Conservation (phyloP, 2,329 filamentous ascomycete species). For the Aspergillus novoparasiticus region DNA sequence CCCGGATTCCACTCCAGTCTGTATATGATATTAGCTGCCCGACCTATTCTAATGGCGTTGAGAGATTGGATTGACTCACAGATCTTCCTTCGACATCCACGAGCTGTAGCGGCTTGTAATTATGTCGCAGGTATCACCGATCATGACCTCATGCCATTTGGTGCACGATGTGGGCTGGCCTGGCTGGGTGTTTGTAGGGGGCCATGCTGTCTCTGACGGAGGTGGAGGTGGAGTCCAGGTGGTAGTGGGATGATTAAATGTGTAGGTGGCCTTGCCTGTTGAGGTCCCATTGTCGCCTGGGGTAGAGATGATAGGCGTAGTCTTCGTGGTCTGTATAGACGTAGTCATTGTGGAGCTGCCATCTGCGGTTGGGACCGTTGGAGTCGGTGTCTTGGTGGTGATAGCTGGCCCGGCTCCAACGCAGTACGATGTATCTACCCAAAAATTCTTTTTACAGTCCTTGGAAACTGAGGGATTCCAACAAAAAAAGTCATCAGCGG, state of each 20-base stretch:
- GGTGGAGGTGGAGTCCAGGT: background rate
- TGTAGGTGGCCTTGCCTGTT: slow-evolving; percentile 5
- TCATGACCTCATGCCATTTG: slow-evolving; percentile 14
- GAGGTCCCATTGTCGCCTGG: background rate
- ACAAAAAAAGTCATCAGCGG: slow-evolving; percentile 8
- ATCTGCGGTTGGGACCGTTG: background rate
- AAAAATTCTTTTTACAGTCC: slow-evolving; percentile 14
- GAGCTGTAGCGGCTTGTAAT: slow-evolving; percentile 8
- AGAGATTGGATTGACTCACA: slow-evolving; percentile 1
- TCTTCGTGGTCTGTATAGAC: too few relatives aligned
- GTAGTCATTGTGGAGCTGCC: background rate
- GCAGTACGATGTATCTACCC: slow-evolving; percentile 15
- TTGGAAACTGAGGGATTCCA: slow-evolving; percentile 13
- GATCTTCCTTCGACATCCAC: slow-evolving; percentile 8
- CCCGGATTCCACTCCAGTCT: slow-evolving; percentile 20
- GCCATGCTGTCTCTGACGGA: slow-evolving; percentile 11
- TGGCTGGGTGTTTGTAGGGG: slow-evolving; percentile 14
- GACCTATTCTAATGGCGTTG: too few relatives aligned
- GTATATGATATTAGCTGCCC: background rate
- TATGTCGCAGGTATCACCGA: slow-evolving; percentile 14
- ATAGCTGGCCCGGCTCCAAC: slow-evolving; percentile 10
- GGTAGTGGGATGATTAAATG: slow-evolving; percentile 13
- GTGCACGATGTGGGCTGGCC: slow-evolving; percentile 13
- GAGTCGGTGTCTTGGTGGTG: background rate
- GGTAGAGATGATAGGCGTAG: background rate